Evolutionary conservation across 176 grass and related monocot species (phyloP).

Genomic region (Echinochloa phyllopogon): DNA sequence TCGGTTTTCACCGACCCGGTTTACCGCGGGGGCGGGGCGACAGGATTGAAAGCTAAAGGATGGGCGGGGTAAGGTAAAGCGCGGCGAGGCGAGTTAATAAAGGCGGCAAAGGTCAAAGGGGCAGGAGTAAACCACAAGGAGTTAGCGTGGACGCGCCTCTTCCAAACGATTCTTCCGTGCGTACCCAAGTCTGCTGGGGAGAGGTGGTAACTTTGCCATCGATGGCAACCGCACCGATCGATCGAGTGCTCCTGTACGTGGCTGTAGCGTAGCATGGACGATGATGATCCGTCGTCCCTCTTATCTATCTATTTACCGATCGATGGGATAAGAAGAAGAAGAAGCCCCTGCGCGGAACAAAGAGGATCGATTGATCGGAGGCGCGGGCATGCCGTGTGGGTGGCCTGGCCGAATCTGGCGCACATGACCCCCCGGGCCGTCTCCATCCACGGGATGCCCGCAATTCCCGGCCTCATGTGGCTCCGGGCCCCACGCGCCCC

Average conservation of each 20-base stretch:
- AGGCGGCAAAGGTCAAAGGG: neutral
- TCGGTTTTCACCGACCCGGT: neutral
- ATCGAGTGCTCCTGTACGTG: no score
- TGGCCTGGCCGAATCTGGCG: conserved; percentile 56
- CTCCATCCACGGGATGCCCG: conserved; percentile 64
- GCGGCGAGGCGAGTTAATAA: neutral
- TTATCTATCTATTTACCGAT: neutral
- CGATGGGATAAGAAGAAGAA: neutral
- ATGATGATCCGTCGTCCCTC: neutral
- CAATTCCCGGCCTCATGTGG: conserved; percentile 73
- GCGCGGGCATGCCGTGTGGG: neutral
- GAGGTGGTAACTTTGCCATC: neutral
- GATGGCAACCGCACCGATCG: neutral
- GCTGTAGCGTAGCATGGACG: neutral
- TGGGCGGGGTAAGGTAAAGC: neutral
- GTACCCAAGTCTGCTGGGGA: neutral
- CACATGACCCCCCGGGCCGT: conserved; percentile 53
- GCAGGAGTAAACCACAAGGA: neutral
- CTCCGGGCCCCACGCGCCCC: conserved; percentile 25
- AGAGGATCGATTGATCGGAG: neutral
- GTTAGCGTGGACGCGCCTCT: neutral
- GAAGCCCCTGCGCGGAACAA: no score
- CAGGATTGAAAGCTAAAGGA: conserved; percentile 30
- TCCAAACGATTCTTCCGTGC: neutral
- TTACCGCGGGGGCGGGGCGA: neutral